Conservation (phyloP, 495 filamentous ascomycete genomes). For the Letharia columbiana region DNA sequence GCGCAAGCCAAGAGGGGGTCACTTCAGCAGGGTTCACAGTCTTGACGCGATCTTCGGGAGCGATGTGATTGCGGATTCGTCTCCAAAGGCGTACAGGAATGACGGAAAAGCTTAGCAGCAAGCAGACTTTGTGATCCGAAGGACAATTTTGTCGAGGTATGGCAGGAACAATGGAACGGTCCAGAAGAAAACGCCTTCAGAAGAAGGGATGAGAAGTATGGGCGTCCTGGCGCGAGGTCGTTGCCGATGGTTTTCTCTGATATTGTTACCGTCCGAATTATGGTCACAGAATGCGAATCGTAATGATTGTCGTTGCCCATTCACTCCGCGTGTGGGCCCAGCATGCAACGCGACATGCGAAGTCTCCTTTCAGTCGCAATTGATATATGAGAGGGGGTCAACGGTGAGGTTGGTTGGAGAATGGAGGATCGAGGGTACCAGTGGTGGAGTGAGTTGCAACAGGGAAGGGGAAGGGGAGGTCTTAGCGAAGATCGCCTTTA, state of each 20-base stretch:
- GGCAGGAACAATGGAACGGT: neutral
- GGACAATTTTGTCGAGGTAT: neutral
- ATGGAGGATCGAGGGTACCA: neutral
- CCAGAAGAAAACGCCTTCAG: neutral
- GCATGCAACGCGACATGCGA: neutral
- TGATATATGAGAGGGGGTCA: neutral
- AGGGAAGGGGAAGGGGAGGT: neutral
- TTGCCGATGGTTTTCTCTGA: neutral
- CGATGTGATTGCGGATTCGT: neutral
- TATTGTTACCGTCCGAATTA: neutral
- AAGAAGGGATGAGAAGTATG: neutral
- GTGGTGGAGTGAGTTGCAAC: neutral
- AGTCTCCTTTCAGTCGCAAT: neutral
- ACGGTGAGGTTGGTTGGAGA: neutral
- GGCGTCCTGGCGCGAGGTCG: neutral
- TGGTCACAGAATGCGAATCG: too few species aligned
- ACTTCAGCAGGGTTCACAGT: neutral
- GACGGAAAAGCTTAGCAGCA: neutral
- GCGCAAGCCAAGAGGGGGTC: constrained; percentile 3
- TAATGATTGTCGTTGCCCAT: neutral
- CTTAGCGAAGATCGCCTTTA: neutral
- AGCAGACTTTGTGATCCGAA: neutral
- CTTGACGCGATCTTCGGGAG: neutral
- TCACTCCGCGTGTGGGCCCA: neutral
- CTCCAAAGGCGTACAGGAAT: neutral